Evolutionary conservation across 192 early-diverging fungal species (phyloP), one percentile per base, ranked within the genome.

Genomic region (Coemansia sp.): DNA sequence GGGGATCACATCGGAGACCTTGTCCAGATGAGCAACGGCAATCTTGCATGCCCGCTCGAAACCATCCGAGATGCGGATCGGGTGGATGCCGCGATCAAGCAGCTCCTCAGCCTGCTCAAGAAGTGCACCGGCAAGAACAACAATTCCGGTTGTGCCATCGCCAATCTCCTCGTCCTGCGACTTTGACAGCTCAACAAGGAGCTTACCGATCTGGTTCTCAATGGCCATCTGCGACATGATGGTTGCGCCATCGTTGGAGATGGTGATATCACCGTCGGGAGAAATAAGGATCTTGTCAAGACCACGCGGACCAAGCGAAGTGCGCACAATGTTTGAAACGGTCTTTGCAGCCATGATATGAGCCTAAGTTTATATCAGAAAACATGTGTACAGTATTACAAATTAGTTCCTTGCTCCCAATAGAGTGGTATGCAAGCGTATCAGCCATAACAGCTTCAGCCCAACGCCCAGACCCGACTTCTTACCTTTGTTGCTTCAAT

Each of bases 111-210:
- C 91, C 78, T 99, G 94, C 80, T 99, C 98, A 54, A 99, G 80
- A 46, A 99, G 74, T 42, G 98, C 91, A 13, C 98, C 98, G 51
- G 98, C 98, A 52, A 99, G 86, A 30, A 99, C 97, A 68, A 98
- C 98, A 64, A 99, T 95, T 80, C 98, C 95, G 18, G 98, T 99
- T 33, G 98, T 99, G 39, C 98, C 98, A 67, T 99, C 98, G 59
- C 98, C 98, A 75, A 99, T 99, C 81, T 99, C 98, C 62, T 99
- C 95, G 78, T 99, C 98, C 85, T 99, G 98, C 61, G 86, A 89
- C 82, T 95, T 93, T 53, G 94, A 96, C 54, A 99, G 82, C 78
- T 98, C 92, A 17, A 99, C 98, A 40, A 99, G 74, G 15, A 99
- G 82, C 78, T 96, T 96, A 24, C 95, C 98, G 70, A 99, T 98